phyloP scores from a whole-genome alignment of 441 rosid species.

The Lepidium campestre region DNA sequence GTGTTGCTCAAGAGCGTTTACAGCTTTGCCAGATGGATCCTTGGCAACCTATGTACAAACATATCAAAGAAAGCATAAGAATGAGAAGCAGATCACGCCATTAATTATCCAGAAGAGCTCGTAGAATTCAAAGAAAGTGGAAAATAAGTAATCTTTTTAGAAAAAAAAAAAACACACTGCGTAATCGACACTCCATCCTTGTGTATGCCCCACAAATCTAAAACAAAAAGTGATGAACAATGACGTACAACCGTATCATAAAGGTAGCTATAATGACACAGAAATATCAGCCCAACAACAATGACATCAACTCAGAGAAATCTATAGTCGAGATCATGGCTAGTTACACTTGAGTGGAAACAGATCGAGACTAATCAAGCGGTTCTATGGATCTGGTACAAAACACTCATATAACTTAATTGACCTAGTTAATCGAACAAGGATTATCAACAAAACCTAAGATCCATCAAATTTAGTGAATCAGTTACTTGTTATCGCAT shows the following conservation, averaged over 20 bases:
- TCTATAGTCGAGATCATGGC: not conserved
- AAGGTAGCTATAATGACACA: slow-evolving; percentile 13
- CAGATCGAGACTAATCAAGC: slow-evolving; percentile 10
- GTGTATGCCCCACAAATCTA: slow-evolving; percentile 1
- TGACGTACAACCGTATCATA: slow-evolving; percentile 8
- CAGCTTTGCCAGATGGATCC: slow-evolving; percentile 77
- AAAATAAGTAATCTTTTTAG: no score
- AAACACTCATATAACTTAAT: not conserved
- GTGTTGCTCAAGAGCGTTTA: slow-evolving; percentile 90
- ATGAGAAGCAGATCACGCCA: not conserved
- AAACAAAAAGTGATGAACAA: not conserved
- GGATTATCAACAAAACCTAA: not conserved
- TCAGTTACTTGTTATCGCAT: not conserved
- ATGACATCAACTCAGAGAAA: not conserved
- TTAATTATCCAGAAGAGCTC: not conserved
- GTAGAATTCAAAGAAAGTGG: no score
- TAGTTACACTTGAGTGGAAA: not conserved
- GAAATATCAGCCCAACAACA: slow-evolving; percentile 9
- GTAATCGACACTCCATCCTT: not conserved
- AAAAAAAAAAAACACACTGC: not conserved
- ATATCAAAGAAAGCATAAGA: not conserved
- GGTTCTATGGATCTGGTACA: not conserved
- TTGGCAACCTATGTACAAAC: slow-evolving; percentile 51
- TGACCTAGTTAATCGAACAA: not conserved
- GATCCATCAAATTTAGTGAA: slow-evolving; percentile 1